Evolutionary conservation across 164 flowering plant genomes (phyloP).

Genomic region (Cinnamomum chago): DNA sequence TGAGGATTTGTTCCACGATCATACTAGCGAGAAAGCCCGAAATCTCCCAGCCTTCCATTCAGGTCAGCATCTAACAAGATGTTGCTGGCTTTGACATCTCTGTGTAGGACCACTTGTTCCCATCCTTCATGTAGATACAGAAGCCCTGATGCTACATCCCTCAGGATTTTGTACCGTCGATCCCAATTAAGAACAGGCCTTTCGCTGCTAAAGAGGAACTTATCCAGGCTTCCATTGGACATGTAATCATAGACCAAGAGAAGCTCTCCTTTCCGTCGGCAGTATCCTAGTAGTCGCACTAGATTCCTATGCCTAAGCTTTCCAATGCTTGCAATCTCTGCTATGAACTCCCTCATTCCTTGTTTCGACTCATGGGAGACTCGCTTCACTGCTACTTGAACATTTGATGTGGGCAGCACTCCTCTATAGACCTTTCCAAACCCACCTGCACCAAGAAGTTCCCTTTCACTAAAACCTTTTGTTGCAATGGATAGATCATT

Average conservation of each 20-base stretch:
- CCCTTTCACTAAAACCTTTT: constrained; percentile 49
- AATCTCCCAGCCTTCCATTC: constrained; percentile 41
- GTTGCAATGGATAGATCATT: constrained; percentile 67
- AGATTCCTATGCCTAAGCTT: constrained; percentile 65
- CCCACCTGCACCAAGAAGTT: constrained; percentile 70
- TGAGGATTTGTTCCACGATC: constrained; percentile 34
- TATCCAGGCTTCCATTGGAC: constrained; percentile 80
- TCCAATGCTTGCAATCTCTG: constrained; percentile 68
- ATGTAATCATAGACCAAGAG: constrained; percentile 73
- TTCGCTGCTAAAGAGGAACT: constrained; percentile 43
- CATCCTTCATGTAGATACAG: constrained; percentile 48
- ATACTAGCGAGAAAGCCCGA: constrained; percentile 40
- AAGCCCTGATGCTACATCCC: constrained; percentile 12
- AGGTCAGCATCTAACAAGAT: constrained; percentile 37
- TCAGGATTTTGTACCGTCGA: constrained; percentile 16
- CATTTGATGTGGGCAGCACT: constrained; percentile 31
- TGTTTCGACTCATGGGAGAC: constrained; percentile 62
- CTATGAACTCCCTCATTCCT: constrained; percentile 52
- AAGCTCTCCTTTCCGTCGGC: constrained; percentile 50
- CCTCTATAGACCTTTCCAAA: constrained; percentile 75
- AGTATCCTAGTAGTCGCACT: constrained; percentile 68
- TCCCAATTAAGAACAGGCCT: constrained; percentile 39
- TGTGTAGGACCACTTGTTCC: constrained; percentile 50
- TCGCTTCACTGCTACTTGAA: constrained; percentile 67
- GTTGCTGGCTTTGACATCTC: constrained; percentile 49